Evolutionary conservation across 73 alveolate genomes (phyloP).

Genomic region (Paramecium sonneborni): DNA sequence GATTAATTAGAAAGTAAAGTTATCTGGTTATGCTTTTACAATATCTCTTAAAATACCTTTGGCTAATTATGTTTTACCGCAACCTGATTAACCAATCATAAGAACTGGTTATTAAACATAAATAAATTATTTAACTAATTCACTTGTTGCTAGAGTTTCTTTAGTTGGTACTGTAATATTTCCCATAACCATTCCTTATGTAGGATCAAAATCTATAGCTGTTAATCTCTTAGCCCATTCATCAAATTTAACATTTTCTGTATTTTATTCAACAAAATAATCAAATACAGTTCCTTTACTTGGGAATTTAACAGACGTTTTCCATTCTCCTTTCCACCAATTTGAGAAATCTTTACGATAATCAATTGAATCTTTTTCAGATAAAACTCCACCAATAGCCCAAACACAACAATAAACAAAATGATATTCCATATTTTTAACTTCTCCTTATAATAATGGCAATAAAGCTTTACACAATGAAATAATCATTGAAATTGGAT

Average conservation of each 20-base stretch:
- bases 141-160: conserved; percentile 90
- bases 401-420: conserved; percentile 98
- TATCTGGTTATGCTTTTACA: conserved; percentile 84
- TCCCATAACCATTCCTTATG: conserved; percentile 75
- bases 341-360: conserved; percentile 99
- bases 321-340: conserved; percentile 99
- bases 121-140: conserved; percentile 71
- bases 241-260: conserved; percentile 94
- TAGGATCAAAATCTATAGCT: conserved; percentile 82
- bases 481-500: conserved; percentile 91
- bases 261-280: conserved; percentile 91
- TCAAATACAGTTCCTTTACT: conserved; percentile 99
- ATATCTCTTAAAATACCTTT: conserved; percentile 96
- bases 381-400: conserved; percentile 98
- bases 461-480: conserved; percentile 94
- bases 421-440: conserved; percentile 88
- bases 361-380: conserved; percentile 99
- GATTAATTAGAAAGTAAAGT: conserved; percentile 87
- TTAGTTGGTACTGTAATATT: conserved; percentile 97
- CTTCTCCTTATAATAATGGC: conserved; percentile 95
- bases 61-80: conserved; percentile 99
- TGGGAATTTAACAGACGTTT: conserved; percentile 98
- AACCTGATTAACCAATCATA: conserved; percentile 99
- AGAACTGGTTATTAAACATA: conserved; percentile 77
- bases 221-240: conserved; percentile 95